Evolutionary conservation across 202 grass and related monocot genomes (phyloP).

Genomic region (Carex sylvatica): DNA sequence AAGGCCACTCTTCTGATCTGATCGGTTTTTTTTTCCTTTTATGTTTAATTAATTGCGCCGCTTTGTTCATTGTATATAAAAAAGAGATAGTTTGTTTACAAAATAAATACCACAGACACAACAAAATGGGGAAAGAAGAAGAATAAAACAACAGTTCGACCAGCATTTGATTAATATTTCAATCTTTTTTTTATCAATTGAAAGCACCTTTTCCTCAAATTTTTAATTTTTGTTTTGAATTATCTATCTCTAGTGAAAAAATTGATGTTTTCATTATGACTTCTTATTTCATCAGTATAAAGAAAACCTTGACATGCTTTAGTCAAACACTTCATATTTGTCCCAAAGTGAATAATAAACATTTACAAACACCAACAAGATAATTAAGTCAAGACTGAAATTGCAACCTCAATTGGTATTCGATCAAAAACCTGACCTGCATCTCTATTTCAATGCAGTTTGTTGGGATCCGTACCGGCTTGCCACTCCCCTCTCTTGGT

Average conservation of each 20-base stretch:
- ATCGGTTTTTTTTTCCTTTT: neutral
- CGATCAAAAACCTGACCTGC: neutral
- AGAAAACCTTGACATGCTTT: neutral
- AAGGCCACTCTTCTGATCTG: neutral
- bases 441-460: constrained; percentile 38
- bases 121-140: neutral
- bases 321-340: neutral
- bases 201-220: neutral
- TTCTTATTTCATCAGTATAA: neutral
- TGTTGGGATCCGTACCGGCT: constrained; percentile 65
- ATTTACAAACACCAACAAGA: neutral
- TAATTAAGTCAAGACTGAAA: neutral
- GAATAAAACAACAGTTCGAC: neutral
- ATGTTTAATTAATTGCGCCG: neutral
- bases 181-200: neutral
- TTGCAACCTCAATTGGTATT: neutral
- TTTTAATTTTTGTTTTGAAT: neutral
- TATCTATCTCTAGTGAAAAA: neutral
- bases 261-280: neutral
- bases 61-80: neutral
- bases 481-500: constrained; percentile 65
- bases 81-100: neutral
- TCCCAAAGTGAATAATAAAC: neutral
- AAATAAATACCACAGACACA: neutral
- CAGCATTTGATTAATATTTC: neutral